Evolutionary conservation across 73 alveolate species (phyloP).

Genomic region (Urostyla sp.): DNA sequence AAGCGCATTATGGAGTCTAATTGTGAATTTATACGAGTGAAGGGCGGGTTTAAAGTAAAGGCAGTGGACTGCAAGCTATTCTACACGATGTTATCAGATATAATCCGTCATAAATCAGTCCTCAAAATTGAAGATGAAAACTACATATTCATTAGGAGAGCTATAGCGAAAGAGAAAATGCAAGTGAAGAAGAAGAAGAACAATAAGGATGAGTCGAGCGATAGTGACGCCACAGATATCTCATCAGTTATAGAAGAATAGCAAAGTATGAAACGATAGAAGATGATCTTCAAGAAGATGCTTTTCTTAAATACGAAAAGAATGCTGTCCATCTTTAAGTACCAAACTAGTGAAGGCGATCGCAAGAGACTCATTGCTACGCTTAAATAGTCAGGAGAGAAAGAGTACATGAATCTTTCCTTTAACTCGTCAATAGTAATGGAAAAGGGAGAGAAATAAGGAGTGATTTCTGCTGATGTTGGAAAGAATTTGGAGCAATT

Average conservation of each 20-base stretch:
- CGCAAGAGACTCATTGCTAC: conserved; percentile 6
- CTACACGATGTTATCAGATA: conserved; percentile 25
- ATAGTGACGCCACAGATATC: neutral
- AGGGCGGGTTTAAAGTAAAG: conserved; percentile 5
- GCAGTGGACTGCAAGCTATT: conserved; percentile 48
- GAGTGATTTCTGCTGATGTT: neutral
- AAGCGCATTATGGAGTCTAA: conserved; percentile 39
- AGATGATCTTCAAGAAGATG: conserved; percentile 28
- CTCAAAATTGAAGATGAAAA: conserved; percentile 45
- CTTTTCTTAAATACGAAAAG: conserved; percentile 22
- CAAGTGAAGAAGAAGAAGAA: neutral
- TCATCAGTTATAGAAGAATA: neutral
- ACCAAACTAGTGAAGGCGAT: conserved; percentile 21
- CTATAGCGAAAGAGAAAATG: neutral
- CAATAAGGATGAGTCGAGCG: neutral
- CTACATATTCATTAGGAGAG: conserved; percentile 45
- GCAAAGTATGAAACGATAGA: conserved; percentile 9
- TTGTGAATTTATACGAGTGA: conserved; percentile 13
- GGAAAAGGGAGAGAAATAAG: neutral
- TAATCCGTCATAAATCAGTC: conserved; percentile 4
- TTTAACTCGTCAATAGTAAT: neutral
- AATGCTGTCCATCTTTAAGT: conserved; percentile 39
- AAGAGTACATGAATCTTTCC: neutral
- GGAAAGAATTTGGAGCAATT: neutral
- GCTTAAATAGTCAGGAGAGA: neutral